These are phyloP conservation scores for Globisporangium canariense DNA, from an alignment of 352 stramenopile species.

Conservation along the genomic window DNA sequence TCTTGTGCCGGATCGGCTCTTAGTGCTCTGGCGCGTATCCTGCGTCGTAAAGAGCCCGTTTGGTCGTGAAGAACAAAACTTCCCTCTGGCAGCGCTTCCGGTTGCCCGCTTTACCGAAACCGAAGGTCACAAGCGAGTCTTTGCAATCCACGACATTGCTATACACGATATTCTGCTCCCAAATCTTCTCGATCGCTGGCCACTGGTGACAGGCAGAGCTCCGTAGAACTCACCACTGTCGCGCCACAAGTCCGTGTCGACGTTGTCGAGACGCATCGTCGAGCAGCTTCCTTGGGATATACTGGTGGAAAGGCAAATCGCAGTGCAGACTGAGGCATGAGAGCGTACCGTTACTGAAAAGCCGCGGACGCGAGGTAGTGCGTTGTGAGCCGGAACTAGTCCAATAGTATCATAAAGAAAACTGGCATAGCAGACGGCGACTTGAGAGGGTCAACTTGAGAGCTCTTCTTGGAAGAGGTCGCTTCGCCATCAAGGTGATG, in stretches of 20 bases:
- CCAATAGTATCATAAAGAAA: too few relatives aligned
- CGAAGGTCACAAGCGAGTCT: neutral
- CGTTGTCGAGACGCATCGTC: too few relatives aligned
- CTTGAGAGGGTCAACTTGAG: neutral
- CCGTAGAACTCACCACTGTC: neutral
- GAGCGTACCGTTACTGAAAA: too few relatives aligned
- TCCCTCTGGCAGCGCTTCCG: neutral
- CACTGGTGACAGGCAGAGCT: neutral
- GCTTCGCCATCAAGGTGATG: neutral
- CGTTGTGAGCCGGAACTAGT: too few relatives aligned
- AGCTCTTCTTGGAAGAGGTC: neutral
- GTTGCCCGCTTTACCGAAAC: neutral
- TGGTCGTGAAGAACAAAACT: neutral
- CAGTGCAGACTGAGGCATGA: too few relatives aligned
- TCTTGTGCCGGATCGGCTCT: neutral
- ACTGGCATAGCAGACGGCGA: too few relatives aligned
- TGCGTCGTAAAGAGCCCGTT: slow-evolving; percentile 17
- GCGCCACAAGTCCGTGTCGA: neutral
- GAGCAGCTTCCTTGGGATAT: too few relatives aligned
- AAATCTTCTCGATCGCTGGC: neutral
- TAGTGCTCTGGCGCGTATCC: slow-evolving; percentile 29
- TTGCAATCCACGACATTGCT: neutral
- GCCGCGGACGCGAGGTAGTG: too few relatives aligned
- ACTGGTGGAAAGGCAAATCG: too few relatives aligned
- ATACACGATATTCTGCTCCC: neutral